Evolutionary conservation across 805 yeast species (phyloP), one percentile per base, ranked within the genome.

Genomic region (Tetrapisispora taiwanensis): DNA sequence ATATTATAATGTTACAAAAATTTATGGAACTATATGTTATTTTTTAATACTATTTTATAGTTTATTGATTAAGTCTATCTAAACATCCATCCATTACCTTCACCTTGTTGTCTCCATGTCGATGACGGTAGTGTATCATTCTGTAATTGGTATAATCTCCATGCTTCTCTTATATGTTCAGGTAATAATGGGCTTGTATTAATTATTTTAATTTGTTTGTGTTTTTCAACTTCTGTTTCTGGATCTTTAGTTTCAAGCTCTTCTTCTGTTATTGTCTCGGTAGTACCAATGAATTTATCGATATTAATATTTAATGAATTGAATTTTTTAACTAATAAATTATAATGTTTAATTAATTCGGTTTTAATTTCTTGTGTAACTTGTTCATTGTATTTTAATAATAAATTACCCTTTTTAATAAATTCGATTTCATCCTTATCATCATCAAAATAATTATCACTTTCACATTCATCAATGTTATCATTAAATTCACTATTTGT

Each of bases 101-200:
- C 84, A 13, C 86, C 86, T 56, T 82, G 85, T 7, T 72, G 62
- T 46, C 89, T 69, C 86, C 89, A 83, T 43, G 77, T 76, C 1
- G 81, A 74, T 9, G 70, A 68, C 6, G 84, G 78, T 1, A 78
- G 73, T 3, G 79, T 73, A 28, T 81, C 79, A 42, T 74, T 76
- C 54, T 88, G 95, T 36, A 72, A 50, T 51, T 76, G 78, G 52
- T 80, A 83, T 39, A 83, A 60, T 52, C 94, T 69, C 90, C 94
- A 85, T 0, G 96, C 96, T 54, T 87, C 95, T 41, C 94, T 66
- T 26, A 89, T 72, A 57, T 89, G 94, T 48, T 84, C 88, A 0
- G 97, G 95, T 30, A 77, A 69, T 37, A 89, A 60, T 1, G 95
- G 95, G 39, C 71, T 71, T 10, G 40, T 37, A 18, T 37, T 26